Conservation (phyloP, 2,329 filamentous ascomycete species). For the Fusarium coffeatum region DNA sequence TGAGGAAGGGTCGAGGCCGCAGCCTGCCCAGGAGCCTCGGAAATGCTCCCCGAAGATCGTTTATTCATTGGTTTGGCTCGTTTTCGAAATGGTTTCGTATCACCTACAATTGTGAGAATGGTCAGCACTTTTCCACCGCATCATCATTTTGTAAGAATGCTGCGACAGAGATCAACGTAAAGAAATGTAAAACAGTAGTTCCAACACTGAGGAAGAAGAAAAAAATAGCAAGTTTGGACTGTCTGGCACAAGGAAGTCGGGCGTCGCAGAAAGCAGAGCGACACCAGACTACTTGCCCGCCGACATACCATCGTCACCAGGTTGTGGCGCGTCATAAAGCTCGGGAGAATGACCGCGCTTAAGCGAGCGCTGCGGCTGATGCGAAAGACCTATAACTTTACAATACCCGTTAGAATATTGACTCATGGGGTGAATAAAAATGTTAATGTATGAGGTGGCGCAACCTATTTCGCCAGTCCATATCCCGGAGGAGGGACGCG, state of each 20-base stretch:
- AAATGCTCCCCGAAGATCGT: constrained; percentile 61
- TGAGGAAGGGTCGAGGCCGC: constrained; percentile 58
- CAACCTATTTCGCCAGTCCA: constrained; percentile 9
- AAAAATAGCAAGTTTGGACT: constrained; percentile 25
- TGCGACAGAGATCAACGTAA: constrained; percentile 46
- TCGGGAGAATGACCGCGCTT: constrained; percentile 86
- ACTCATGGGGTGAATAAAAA: constrained; percentile 1
- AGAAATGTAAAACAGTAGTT: constrained; percentile 48
- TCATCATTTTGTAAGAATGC: neutral
- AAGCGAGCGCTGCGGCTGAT: constrained; percentile 71
- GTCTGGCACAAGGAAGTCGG: constrained; percentile 33
- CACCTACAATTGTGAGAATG: constrained; percentile 55
- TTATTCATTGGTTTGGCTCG: constrained; percentile 73
- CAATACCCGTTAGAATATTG: constrained; percentile 44
- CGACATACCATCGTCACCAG: constrained; percentile 81
- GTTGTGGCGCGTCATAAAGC: constrained; percentile 61
- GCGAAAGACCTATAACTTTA: constrained; percentile 58
- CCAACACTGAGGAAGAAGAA: constrained; percentile 5
- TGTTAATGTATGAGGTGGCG: constrained; percentile 14
- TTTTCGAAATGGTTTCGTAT: constrained; percentile 63
- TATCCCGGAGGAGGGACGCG: constrained; percentile 7
- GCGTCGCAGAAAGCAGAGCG: constrained; percentile 49
- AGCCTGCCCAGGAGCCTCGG: constrained; percentile 68
- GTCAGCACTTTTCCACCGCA: constrained; percentile 34
- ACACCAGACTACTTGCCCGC: constrained; percentile 52